Conservation (phyloP, 106 monocot genomes). For the Apostasia ramifera region DNA sequence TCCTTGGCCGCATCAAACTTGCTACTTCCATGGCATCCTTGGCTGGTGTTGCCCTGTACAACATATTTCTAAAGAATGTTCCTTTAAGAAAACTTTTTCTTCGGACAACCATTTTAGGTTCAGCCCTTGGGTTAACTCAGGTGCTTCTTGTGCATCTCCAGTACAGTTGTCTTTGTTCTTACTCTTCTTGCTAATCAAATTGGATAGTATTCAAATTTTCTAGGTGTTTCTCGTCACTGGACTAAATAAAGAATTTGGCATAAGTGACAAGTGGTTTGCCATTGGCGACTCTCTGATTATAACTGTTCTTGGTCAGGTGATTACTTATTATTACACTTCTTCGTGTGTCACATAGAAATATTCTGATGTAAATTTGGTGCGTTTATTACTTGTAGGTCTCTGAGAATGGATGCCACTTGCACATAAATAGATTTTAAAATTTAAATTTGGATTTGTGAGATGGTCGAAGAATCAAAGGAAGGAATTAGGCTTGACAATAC, state of each 20-base stretch:
- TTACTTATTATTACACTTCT: no score
- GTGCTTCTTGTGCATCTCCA: constrained; percentile 17
- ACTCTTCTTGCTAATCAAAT: background rate
- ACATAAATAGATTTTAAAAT: no score
- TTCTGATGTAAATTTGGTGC: no score
- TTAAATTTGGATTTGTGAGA: no score
- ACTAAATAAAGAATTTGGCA: constrained; percentile 78
- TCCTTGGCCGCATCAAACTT: constrained; percentile 89
- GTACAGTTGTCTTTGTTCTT: background rate
- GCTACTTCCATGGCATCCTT: constrained; percentile 94
- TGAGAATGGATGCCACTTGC: no score
- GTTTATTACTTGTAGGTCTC: background rate
- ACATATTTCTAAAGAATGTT: constrained; percentile 74
- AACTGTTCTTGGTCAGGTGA: constrained; percentile 96
- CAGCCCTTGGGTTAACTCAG: constrained; percentile 95
- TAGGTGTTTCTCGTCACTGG: constrained; percentile 91
- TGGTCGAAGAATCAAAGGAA: no score
- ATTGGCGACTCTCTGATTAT: constrained; percentile 92
- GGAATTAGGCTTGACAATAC: no score
- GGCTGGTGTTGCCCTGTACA: constrained; percentile 77
- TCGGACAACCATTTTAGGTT: constrained; percentile 62
- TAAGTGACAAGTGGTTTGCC: constrained; percentile 95
- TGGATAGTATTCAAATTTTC: constrained; percentile 1
- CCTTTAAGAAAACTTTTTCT: constrained; percentile 89
- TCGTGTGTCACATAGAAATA: no score